Conservation (phyloP, 495 filamentous ascomycete species). For the Tuber borchii region DNA sequence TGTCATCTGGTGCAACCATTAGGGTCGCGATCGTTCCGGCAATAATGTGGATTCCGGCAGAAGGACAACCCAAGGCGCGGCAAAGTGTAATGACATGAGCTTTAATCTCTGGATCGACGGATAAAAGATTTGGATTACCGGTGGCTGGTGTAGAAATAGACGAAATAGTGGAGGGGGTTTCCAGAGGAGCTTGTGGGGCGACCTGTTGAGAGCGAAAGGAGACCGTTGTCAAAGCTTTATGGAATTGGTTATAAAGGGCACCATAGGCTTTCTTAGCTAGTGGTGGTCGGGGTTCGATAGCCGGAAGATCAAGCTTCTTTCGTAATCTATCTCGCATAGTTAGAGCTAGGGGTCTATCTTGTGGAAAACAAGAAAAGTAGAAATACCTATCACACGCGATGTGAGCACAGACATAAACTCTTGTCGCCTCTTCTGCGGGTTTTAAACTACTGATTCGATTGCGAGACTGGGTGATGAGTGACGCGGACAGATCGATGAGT, state of each 20-base stretch:
- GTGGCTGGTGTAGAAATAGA: constrained; percentile 35
- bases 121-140: constrained; percentile 58
- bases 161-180: constrained; percentile 13
- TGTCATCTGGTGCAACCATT: not conserved
- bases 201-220: constrained; percentile 11
- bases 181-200: constrained; percentile 4
- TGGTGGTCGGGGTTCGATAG: constrained; percentile 71
- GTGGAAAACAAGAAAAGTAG: constrained; percentile 2
- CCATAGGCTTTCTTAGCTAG: constrained; percentile 77
- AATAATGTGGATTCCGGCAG: constrained; percentile 55
- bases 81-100: constrained; percentile 40
- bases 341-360: not conserved
- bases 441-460: constrained; percentile 71
- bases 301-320: constrained; percentile 73
- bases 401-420: constrained; percentile 82
- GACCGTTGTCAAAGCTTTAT: constrained; percentile 57
- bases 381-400: constrained; percentile 77
- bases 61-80: constrained; percentile 50
- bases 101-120: constrained; percentile 43
- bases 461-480: constrained; percentile 80
- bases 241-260: constrained; percentile 73
- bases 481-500: constrained; percentile 67
- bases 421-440: constrained; percentile 78
- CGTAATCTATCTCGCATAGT: constrained; percentile 55
- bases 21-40: constrained; percentile 52